Percentiles rank a stretch among this genome's conserved stretches.
These are phyloP conservation scores for Penicillium paradoxum DNA, from an alignment of 495 filamentous ascomycete genomes.

Conservation along the genomic window DNA sequence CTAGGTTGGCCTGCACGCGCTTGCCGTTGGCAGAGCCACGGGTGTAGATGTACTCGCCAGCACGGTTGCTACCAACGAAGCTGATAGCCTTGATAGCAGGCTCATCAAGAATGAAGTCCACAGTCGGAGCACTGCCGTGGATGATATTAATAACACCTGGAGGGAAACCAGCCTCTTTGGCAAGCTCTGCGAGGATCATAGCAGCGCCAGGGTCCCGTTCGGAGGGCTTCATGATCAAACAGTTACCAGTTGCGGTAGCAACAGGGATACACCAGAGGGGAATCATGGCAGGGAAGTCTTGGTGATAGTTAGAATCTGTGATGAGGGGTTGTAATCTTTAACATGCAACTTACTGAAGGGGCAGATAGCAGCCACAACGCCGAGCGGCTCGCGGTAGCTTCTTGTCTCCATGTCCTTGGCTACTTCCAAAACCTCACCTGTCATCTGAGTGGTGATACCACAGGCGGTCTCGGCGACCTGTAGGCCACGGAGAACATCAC, in stretches of 20 bases:
- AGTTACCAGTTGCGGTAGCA: slow-evolving; percentile 92
- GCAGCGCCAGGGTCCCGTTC: slow-evolving; percentile 97
- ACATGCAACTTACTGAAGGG: slow-evolving; percentile 75
- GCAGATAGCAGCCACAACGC: slow-evolving; percentile 94
- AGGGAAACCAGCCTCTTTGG: slow-evolving; percentile 87
- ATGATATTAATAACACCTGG: slow-evolving; percentile 92
- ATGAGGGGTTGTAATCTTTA: not conserved
- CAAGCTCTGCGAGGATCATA: slow-evolving; percentile 95
- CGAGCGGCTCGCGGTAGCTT: slow-evolving; percentile 86
- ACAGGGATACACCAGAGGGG: slow-evolving; percentile 96
- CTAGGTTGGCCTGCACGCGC: slow-evolving; percentile 94
- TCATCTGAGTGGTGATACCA: slow-evolving; percentile 88
- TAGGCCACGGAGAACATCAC: slow-evolving; percentile 89
- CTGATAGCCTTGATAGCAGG: slow-evolving; percentile 96
- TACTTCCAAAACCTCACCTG: slow-evolving; percentile 92
- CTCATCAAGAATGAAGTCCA: slow-evolving; percentile 96
- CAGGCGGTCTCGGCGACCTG: slow-evolving; percentile 97
- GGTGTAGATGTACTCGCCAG: slow-evolving; percentile 93
- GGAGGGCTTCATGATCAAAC: slow-evolving; percentile 90
- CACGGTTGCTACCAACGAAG: slow-evolving; percentile 95
- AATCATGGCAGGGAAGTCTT: slow-evolving; percentile 99
- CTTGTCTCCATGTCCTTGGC: slow-evolving; percentile 99
- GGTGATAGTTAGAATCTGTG: slow-evolving; percentile 10
- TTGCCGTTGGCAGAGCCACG: slow-evolving; percentile 89
- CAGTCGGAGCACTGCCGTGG: slow-evolving; percentile 83